These are phyloP conservation scores for Corymbia calophylla DNA, from an alignment of 441 rosid species.

Conservation along the genomic window DNA sequence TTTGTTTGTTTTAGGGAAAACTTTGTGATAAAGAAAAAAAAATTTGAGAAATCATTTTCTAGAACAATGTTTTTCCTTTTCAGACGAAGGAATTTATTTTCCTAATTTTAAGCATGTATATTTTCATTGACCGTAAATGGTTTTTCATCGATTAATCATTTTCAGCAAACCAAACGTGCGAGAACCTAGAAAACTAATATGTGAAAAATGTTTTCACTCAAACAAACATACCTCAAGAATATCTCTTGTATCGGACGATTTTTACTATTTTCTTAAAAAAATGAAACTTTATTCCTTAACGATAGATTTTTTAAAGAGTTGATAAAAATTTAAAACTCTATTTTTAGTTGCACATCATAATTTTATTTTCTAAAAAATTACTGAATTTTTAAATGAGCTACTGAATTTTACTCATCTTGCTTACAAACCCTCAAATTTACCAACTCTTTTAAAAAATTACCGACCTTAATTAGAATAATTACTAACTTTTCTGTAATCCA, in stretches of 20 bases:
- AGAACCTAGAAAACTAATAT: neutral
- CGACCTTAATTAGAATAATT: neutral
- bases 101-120: neutral
- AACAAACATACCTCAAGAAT: neutral
- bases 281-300: neutral
- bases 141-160: neutral
- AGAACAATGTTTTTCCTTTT: neutral
- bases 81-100: neutral
- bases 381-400: neutral
- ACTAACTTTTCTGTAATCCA: neutral
- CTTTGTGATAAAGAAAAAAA: fast-evolving
- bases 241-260: neutral
- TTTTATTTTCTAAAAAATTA: neutral
- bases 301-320: neutral
- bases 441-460: neutral
- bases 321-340: neutral
- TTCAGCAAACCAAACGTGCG: neutral
- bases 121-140: fast-evolving
- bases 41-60: neutral
- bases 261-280: neutral
- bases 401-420: neutral
- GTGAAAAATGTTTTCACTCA: neutral
- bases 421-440: neutral
- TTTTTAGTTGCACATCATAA: neutral
- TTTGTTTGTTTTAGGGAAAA: neutral